Evolutionary conservation across 192 early-diverging fungal genomes (phyloP).

Genomic region (Phlyctochytrium planicorne): DNA sequence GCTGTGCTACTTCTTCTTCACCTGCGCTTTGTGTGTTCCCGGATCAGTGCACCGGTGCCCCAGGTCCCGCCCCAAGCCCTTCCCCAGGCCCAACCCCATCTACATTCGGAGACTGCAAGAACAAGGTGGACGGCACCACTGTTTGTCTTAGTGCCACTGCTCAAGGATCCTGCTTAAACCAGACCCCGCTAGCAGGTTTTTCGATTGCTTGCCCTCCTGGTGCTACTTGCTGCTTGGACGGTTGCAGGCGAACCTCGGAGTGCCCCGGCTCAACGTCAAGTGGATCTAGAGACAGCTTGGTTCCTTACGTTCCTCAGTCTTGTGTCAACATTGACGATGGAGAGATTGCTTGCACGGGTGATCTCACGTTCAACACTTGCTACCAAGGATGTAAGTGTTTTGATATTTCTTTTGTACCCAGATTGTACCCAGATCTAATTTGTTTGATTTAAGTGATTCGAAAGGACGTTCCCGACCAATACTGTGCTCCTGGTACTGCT

Average conservation of each 20-base stretch:
- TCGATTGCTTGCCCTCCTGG: no score
- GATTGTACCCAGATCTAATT: not conserved
- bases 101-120: not conserved
- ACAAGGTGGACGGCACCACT: not conserved
- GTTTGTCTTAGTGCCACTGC: not conserved
- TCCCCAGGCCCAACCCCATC: not conserved
- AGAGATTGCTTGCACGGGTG: conserved; percentile 10
- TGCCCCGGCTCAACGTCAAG: no score
- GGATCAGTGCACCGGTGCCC: not conserved
- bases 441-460: conserved; percentile 10
- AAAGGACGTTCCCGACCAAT: not conserved
- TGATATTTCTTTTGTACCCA: not conserved
- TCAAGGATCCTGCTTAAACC: no score
- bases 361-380: conserved; percentile 11
- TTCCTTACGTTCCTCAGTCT: not conserved
- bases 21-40: conserved; percentile 14
- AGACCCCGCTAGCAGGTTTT: no score
- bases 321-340: not conserved
- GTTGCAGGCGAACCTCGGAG: no score
- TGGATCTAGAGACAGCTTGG: not conserved
- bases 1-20: not conserved
- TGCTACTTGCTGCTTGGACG: no score
- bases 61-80: not conserved
- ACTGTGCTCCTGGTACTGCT: not conserved
- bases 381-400: not conserved